A percentile compares a stretch with the other conserved stretches of the same genome.
Evolutionary conservation across 2,329 filamentous ascomycete species (phyloP).

Genomic region (Sporothrix variecibatus): DNA sequence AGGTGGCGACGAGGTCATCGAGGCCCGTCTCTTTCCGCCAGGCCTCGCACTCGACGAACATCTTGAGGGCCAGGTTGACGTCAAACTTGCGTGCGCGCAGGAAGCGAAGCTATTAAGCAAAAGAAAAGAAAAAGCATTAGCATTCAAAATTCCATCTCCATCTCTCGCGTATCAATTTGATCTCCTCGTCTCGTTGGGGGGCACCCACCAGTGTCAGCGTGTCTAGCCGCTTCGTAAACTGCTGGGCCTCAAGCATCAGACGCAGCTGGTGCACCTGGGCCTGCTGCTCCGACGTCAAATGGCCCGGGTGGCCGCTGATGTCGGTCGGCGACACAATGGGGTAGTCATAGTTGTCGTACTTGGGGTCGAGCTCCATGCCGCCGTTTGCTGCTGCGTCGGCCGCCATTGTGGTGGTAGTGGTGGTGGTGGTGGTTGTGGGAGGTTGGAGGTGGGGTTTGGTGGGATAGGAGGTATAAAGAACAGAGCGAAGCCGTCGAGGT

Average conservation of each 20-base stretch:
- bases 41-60: conserved; percentile 89
- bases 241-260: conserved; percentile 77
- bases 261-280: conserved; percentile 86
- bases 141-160: neutral
- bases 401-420: conserved; percentile 25
- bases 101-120: conserved; percentile 69
- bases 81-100: conserved; percentile 95
- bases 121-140: neutral
- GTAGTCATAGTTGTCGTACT: conserved; percentile 96
- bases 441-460: neutral
- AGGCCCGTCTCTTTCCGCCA: conserved; percentile 89
- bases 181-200: neutral
- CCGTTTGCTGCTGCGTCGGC: conserved; percentile 25
- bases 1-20: conserved; percentile 75
- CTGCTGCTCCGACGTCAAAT: conserved; percentile 84
- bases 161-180: neutral
- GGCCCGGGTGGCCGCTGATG: conserved; percentile 79
- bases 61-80: conserved; percentile 77
- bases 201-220: conserved; percentile 79
- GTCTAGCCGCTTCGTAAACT: conserved; percentile 82
- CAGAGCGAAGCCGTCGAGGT: neutral
- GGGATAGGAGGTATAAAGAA: neutral
- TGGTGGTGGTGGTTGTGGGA: neutral
- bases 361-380: conserved; percentile 68
- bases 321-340: conserved; percentile 73